Conservation (phyloP, 805 yeast species). For the Saccharomycopsis fermentans region DNA sequence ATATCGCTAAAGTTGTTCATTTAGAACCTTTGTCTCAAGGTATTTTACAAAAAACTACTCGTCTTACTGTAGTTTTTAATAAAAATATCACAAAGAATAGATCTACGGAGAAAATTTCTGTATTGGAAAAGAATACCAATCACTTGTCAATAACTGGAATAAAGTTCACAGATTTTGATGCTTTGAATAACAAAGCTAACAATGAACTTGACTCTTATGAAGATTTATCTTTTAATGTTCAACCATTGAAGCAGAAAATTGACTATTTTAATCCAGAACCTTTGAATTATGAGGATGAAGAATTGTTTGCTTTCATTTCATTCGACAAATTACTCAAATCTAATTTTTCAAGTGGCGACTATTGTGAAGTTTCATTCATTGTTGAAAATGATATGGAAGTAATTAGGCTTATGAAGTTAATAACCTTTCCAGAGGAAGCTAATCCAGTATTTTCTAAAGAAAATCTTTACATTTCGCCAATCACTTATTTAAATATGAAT, state of each 20-base stretch:
- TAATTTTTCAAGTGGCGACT: slow-evolving; percentile 63
- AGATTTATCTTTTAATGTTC: neutral
- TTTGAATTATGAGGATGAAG: slow-evolving; percentile 33
- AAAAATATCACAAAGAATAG: slow-evolving; percentile 21
- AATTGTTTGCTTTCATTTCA: slow-evolving; percentile 36
- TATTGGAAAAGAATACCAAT: neutral
- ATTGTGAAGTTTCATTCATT: slow-evolving; percentile 29
- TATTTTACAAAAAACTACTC: slow-evolving; percentile 33
- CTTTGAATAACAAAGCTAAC: slow-evolving; percentile 17
- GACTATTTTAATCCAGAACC: slow-evolving; percentile 13
- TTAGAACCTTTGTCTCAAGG: slow-evolving; percentile 78
- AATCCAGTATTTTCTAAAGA: slow-evolving; percentile 30
- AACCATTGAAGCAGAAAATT: neutral
- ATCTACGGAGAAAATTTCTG: slow-evolving; percentile 13
- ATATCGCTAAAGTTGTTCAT: slow-evolving; percentile 40
- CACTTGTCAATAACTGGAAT: neutral
- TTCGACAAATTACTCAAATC: slow-evolving; percentile 42
- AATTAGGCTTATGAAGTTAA: slow-evolving; percentile 25
- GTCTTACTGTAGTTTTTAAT: slow-evolving; percentile 37
- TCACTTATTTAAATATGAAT: slow-evolving; percentile 41
- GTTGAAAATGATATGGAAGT: neutral
- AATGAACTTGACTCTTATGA: slow-evolving; percentile 7
- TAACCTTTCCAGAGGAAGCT: slow-evolving; percentile 54
- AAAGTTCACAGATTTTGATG: neutral
- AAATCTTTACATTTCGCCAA: slow-evolving; percentile 50